Conservation (phyloP, 2,329 filamentous ascomycete species). For the Ceratocystis variospora region DNA sequence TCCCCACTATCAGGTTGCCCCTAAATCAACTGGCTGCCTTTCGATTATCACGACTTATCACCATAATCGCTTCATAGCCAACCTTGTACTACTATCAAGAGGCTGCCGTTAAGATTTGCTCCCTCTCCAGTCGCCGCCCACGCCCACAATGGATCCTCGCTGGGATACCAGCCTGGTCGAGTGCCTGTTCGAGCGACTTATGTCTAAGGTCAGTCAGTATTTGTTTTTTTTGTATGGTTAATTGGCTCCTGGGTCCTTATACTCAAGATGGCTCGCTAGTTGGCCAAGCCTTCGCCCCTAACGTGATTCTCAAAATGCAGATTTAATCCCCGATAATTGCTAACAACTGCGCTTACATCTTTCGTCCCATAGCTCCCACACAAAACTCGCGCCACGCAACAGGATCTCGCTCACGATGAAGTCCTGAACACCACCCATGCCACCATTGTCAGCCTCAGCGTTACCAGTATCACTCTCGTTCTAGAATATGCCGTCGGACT, state of each 20-base stretch:
- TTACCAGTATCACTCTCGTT: conserved; percentile 38
- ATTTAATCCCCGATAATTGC: neutral
- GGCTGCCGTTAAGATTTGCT: neutral
- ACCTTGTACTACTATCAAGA: neutral
- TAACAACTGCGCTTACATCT: neutral
- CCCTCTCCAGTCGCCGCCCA: neutral
- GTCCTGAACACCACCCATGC: conserved; percentile 46
- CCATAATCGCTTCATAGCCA: neutral
- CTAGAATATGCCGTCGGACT: conserved; percentile 43
- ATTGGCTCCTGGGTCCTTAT: neutral
- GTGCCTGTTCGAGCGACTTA: conserved; percentile 45
- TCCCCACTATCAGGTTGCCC: conserved; percentile 1
- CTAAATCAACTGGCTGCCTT: neutral
- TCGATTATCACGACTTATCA: neutral
- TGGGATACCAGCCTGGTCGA: conserved; percentile 43
- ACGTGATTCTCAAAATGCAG: neutral
- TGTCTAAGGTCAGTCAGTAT: conserved; percentile 38
- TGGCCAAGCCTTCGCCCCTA: too few relatives aligned
- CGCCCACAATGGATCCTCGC: conserved; percentile 15
- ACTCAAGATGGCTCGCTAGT: too few relatives aligned
- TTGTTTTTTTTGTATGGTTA: neutral
- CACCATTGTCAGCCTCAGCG: conserved; percentile 48
- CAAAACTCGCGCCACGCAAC: conserved; percentile 43
- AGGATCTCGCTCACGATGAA: conserved; percentile 46
- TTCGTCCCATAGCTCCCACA: conserved; percentile 40